These are phyloP conservation scores for Phytopythium ostracodes DNA, from an alignment of 352 stramenopile species.

Conservation along the genomic window DNA sequence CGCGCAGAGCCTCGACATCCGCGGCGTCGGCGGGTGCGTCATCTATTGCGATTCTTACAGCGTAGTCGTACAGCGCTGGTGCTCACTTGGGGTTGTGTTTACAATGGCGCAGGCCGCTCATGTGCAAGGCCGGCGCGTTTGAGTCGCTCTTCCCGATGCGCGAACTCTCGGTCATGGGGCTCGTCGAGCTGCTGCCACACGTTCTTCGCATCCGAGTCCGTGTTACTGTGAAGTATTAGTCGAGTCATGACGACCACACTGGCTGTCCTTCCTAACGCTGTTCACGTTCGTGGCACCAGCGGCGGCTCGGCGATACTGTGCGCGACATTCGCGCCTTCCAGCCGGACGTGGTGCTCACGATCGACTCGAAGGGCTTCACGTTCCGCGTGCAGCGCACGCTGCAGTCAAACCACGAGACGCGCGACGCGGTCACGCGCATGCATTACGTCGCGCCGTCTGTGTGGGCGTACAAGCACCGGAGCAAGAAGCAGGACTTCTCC, in stretches of 20 bases:
- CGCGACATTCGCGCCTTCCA: conserved; percentile 42
- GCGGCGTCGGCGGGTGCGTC: conserved; percentile 57
- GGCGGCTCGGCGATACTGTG: conserved; percentile 43
- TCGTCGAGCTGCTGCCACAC: conserved; percentile 60
- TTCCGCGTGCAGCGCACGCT: conserved; percentile 57
- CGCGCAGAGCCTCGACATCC: conserved; percentile 27
- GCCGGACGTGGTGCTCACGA: conserved; percentile 66
- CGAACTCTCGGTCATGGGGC: conserved; percentile 72
- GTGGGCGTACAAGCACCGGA: conserved; percentile 67
- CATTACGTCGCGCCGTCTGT: conserved; percentile 79
- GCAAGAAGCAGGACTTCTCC: conserved; percentile 22
- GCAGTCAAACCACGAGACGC: conserved; percentile 15
- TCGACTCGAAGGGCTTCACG: conserved; percentile 78
- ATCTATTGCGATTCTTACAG: accelerated
- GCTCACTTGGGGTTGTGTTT: neutral
- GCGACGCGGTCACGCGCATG: conserved; percentile 31
- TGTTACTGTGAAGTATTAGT: too few relatives aligned
- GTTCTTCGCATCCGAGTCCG: conserved; percentile 46
- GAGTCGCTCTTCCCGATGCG: conserved; percentile 64
- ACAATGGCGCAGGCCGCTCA: conserved; percentile 31
- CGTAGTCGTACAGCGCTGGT: too few relatives aligned
- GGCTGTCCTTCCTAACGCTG: neutral
- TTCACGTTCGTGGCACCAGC: conserved; percentile 18
- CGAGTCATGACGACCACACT: too few relatives aligned
- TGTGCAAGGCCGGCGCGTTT: conserved; percentile 42